phyloP scores from a whole-genome alignment of 305 asterid genomes.

The Fraxinus latifolia region DNA sequence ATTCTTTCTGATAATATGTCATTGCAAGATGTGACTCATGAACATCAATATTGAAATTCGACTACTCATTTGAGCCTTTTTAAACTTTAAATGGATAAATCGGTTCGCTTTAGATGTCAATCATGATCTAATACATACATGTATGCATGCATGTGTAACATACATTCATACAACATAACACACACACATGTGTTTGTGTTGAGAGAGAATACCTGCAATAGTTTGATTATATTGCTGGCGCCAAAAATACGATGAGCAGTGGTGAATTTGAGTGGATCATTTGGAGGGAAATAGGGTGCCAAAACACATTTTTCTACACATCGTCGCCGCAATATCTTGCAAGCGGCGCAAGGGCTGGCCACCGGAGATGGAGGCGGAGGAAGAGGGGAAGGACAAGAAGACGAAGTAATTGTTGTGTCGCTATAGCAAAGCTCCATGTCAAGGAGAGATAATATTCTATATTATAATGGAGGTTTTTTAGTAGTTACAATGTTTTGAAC shows the following conservation, averaged over 20 bases:
- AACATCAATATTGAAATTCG: no score
- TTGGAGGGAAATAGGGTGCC: conserved; percentile 78
- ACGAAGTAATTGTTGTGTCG: conserved; percentile 29
- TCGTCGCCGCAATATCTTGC: conserved; percentile 62
- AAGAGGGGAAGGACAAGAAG: conserved; percentile 28
- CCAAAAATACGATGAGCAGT: conserved; percentile 81
- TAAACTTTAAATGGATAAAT: neutral
- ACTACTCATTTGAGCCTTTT: neutral
- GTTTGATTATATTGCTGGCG: conserved; percentile 76
- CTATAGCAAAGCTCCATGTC: conserved; percentile 34
- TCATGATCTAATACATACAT: neutral
- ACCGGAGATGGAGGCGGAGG: conserved; percentile 33
- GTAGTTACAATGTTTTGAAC: neutral
- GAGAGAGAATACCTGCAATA: conserved; percentile 53
- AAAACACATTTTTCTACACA: conserved; percentile 68
- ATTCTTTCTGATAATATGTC: no score
- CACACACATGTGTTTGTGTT: no score
- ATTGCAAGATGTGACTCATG: neutral
- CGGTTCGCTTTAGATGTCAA: neutral
- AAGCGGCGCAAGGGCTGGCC: conserved; percentile 82
- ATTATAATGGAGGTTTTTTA: neutral
- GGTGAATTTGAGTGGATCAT: conserved; percentile 65
- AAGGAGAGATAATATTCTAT: neutral
- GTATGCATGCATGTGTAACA: neutral
- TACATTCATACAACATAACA: no score